Percentiles rank a stretch among this genome's conserved stretches.
phyloP scores from a whole-genome alignment of 768 basidiomycete genomes.

The Sistotremastrum niveocremeum region DNA sequence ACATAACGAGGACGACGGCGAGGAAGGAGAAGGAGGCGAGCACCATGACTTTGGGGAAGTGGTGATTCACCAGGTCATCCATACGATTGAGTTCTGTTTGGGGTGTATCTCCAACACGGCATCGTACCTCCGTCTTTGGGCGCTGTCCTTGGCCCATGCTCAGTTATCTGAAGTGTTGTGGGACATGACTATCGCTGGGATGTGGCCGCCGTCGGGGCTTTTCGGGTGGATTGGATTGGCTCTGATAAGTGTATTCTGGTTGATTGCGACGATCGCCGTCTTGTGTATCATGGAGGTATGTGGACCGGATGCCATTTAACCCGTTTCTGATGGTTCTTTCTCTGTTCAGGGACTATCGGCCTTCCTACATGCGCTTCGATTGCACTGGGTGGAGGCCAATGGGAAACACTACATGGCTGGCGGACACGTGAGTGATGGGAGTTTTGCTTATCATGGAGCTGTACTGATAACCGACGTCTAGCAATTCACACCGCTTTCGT shows the following conservation, averaged over 20 bases:
- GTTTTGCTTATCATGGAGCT: slow-evolving; percentile 14
- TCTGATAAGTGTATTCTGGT: slow-evolving; percentile 60
- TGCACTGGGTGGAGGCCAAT: slow-evolving; percentile 98
- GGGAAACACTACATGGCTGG: slow-evolving; percentile 90
- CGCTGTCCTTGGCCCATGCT: slow-evolving; percentile 93
- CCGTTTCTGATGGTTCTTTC: background rate
- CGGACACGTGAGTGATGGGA: slow-evolving; percentile 57
- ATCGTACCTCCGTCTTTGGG: slow-evolving; percentile 90
- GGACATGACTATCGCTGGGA: slow-evolving; percentile 65
- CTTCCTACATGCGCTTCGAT: slow-evolving; percentile 88
- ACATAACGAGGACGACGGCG: background rate
- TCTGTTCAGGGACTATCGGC: slow-evolving; percentile 70
- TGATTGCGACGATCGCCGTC: slow-evolving; percentile 57
- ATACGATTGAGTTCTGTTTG: slow-evolving; percentile 98
- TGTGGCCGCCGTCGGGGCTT: slow-evolving; percentile 49
- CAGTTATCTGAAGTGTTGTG: slow-evolving; percentile 92
- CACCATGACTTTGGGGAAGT: slow-evolving; percentile 90
- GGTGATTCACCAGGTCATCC: slow-evolving; percentile 94
- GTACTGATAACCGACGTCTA: slow-evolving; percentile 16
- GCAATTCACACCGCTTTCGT: slow-evolving; percentile 36
- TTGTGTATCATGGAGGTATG: slow-evolving; percentile 94
- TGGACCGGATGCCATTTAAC: slow-evolving; percentile 9
- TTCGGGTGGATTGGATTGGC: slow-evolving; percentile 41
- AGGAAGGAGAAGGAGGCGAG: slow-evolving; percentile 29
- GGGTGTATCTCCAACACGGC: slow-evolving; percentile 98